These are phyloP conservation scores for Butyriboletus loyo DNA, from an alignment of 768 basidiomycete species.

Conservation along the genomic window DNA sequence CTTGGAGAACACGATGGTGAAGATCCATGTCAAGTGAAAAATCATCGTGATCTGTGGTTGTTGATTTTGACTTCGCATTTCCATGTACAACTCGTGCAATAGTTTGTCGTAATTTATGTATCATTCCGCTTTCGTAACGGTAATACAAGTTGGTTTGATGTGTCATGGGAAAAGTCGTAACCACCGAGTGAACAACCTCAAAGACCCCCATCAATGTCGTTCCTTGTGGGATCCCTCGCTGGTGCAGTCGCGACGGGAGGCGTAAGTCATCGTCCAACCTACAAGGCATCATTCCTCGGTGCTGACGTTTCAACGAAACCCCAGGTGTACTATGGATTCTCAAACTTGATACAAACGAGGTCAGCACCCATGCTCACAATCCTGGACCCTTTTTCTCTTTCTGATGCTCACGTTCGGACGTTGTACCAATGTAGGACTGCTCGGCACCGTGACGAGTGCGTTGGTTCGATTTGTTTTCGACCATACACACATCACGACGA, in stretches of 20 bases:
- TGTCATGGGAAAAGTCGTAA: too few species aligned
- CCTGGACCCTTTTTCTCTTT: neutral
- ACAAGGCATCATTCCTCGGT: neutral
- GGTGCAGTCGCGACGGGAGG: slow-evolving; percentile 68
- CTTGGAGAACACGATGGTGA: slow-evolving; percentile 25
- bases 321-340: slow-evolving; percentile 71
- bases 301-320: neutral
- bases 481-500: neutral
- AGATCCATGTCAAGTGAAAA: slow-evolving; percentile 21
- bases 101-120: slow-evolving; percentile 7
- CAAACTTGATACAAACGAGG: slow-evolving; percentile 59
- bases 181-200: neutral
- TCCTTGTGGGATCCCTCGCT: slow-evolving; percentile 63
- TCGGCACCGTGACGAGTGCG: slow-evolving; percentile 53
- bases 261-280: slow-evolving; percentile 33
- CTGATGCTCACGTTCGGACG: neutral
- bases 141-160: neutral
- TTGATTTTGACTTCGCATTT: slow-evolving; percentile 1
- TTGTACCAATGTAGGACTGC: slow-evolving; percentile 41
- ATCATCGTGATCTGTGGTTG: neutral
- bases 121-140: neutral
- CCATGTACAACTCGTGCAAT: slow-evolving; percentile 1
- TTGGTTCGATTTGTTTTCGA: too few species aligned
- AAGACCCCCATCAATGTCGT: slow-evolving; percentile 43
- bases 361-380: slow-evolving; percentile 13